A percentile compares a stretch with the other conserved stretches of the same genome.
Evolutionary conservation across 2,329 filamentous ascomycete species (phyloP).

Genomic region (Trichophyton mentagrophytes): DNA sequence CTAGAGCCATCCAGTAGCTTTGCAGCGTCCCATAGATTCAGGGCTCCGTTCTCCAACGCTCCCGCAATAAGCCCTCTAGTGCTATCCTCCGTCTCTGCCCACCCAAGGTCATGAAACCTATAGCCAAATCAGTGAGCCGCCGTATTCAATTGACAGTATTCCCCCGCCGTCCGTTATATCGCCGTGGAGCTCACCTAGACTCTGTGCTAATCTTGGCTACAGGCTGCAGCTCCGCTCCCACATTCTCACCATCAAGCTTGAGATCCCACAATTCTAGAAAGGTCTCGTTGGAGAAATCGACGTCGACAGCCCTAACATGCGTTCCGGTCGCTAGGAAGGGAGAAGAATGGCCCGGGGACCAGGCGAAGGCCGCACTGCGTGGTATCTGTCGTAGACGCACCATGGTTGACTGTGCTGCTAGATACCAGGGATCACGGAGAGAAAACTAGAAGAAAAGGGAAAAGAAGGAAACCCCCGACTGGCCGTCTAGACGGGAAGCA

Average conservation of each 20-base stretch:
- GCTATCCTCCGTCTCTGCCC: slow-evolving; percentile 69
- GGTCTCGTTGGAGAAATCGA: slow-evolving; percentile 94
- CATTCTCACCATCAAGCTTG: slow-evolving; percentile 61
- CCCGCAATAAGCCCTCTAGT: slow-evolving; percentile 85
- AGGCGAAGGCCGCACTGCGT: slow-evolving; percentile 92
- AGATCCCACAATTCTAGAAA: slow-evolving; percentile 95
- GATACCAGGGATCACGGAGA: neutral
- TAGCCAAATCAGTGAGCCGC: neutral
- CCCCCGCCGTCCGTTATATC: neutral
- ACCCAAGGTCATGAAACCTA: slow-evolving; percentile 90
- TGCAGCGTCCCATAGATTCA: slow-evolving; percentile 87
- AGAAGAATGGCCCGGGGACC: slow-evolving; percentile 68
- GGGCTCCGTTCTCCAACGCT: slow-evolving; percentile 82
- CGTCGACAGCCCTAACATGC: slow-evolving; percentile 85
- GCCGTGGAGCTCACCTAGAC: slow-evolving; percentile 55
- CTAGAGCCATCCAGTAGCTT: slow-evolving; percentile 44
- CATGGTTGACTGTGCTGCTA: slow-evolving; percentile 44
- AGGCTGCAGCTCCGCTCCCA: slow-evolving; percentile 73
- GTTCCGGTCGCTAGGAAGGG: slow-evolving; percentile 88
- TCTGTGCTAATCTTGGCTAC: slow-evolving; percentile 74
- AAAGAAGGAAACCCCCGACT: neutral
- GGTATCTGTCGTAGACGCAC: slow-evolving; percentile 93
- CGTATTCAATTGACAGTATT: slow-evolving; percentile 4
- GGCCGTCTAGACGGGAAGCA: neutral
- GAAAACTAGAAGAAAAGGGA: neutral